Evolutionary conservation across 1,284 basidiomycete species (phyloP).

Genomic region (Ustilago sp.): DNA sequence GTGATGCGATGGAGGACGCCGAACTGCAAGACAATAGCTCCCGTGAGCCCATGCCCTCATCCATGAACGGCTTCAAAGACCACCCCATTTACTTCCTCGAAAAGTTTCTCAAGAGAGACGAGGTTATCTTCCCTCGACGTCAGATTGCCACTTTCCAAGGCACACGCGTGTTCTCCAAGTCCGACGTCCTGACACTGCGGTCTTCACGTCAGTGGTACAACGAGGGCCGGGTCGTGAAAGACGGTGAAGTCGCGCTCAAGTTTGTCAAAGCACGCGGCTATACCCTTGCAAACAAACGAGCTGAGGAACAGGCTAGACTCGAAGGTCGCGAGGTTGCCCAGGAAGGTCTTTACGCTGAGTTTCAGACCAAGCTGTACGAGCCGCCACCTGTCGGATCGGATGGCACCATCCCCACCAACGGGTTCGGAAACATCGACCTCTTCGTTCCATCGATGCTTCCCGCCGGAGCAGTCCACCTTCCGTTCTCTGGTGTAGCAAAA

Average conservation of each 20-base stretch:
- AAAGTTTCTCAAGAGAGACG: slow-evolving; percentile 87
- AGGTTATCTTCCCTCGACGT: slow-evolving; percentile 82
- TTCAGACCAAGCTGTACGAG: slow-evolving; percentile 88
- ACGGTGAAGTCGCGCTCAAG: slow-evolving; percentile 87
- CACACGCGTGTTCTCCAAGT: slow-evolving; percentile 89
- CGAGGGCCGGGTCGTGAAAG: slow-evolving; percentile 80
- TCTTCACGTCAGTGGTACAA: slow-evolving; percentile 96
- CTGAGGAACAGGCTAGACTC: slow-evolving; percentile 79
- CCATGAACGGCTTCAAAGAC: slow-evolving; percentile 91
- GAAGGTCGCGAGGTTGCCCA: slow-evolving; percentile 70
- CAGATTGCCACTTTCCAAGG: slow-evolving; percentile 93
- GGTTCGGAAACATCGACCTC: slow-evolving; percentile 96
- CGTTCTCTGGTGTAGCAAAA: slow-evolving; percentile 76
- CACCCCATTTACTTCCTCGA: slow-evolving; percentile 92
- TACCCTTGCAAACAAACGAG: slow-evolving; percentile 84
- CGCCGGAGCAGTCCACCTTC: slow-evolving; percentile 84
- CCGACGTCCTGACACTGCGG: slow-evolving; percentile 84
- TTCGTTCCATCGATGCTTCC: slow-evolving; percentile 97
- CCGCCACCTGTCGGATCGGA: slow-evolving; percentile 79
- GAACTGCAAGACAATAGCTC: slow-evolving; percentile 83
- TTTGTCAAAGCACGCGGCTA: slow-evolving; percentile 86
- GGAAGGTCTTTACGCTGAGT: slow-evolving; percentile 82
- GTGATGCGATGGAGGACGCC: slow-evolving; percentile 94
- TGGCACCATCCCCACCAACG: slow-evolving; percentile 93
- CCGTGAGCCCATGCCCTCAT: slow-evolving; percentile 93